A percentile compares a stretch with the other conserved stretches of the same genome.
phyloP scores from a whole-genome alignment of 116 monocot genomes.

The Trichopus zeylanicus region DNA sequence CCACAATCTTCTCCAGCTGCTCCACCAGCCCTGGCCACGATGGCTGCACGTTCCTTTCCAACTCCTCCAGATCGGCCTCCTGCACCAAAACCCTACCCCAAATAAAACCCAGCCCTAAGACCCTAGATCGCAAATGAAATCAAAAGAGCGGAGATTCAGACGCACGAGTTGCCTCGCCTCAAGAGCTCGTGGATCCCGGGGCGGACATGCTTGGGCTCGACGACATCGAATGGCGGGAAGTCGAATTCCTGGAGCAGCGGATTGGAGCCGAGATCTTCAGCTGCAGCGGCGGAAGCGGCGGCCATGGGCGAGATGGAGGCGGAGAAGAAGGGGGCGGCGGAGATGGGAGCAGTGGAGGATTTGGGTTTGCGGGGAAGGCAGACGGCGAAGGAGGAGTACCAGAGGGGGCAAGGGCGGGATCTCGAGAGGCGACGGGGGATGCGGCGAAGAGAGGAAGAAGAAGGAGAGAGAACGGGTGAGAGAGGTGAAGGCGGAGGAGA shows the following conservation, averaged over 20 bases:
- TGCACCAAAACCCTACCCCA: conserved; percentile 8
- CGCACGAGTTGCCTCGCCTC: conserved; percentile 41
- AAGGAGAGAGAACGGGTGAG: not conserved
- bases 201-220: conserved; percentile 68
- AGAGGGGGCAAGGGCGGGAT: conserved; percentile 17
- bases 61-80: conserved; percentile 69
- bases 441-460: not conserved
- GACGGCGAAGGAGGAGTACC: conserved; percentile 35
- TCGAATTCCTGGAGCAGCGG: conserved; percentile 66
- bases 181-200: conserved; percentile 62
- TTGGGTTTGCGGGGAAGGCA: conserved; percentile 17
- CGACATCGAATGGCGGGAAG: conserved; percentile 82
- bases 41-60: conserved; percentile 81
- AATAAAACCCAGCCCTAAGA: not conserved
- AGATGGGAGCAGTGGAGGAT: conserved; percentile 4
- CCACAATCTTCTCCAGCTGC: conserved; percentile 82
- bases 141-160: too few relatives aligned
- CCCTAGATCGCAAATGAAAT: conserved; percentile 2
- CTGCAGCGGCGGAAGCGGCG: conserved; percentile 4
- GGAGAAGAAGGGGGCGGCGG: conserved; percentile 12
- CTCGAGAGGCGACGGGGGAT: not conserved
- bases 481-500: not conserved
- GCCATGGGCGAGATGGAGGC: conserved; percentile 5
- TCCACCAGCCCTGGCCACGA: conserved; percentile 83
- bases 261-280: conserved; percentile 24